A percentile compares a stretch with the other conserved stretches of the same genome.
Evolutionary conservation across 2,329 filamentous ascomycete genomes (phyloP).

Genomic region (Colletotrichum simmondsii): DNA sequence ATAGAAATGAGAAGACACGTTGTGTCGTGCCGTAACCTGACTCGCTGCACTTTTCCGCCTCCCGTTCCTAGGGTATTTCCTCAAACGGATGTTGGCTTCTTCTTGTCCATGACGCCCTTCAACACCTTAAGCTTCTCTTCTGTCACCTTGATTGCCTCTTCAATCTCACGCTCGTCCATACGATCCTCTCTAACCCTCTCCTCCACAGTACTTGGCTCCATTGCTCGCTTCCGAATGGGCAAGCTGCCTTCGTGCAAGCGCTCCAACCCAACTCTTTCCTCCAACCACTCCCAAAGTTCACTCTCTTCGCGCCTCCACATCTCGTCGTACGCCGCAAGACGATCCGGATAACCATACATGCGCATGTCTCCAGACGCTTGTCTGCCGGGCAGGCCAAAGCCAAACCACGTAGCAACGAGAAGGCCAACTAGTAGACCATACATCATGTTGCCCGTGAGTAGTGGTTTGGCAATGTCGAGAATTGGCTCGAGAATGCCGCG

Average conservation of each 20-base stretch:
- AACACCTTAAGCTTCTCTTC: constrained; percentile 85
- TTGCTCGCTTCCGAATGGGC: constrained; percentile 57
- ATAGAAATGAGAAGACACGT: constrained; percentile 21
- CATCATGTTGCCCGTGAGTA: constrained; percentile 82
- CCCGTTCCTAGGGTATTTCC: constrained; percentile 26
- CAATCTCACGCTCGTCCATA: constrained; percentile 79
- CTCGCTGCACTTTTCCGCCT: constrained; percentile 14
- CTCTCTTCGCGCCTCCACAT: constrained; percentile 91
- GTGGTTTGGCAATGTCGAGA: constrained; percentile 73
- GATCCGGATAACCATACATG: constrained; percentile 65
- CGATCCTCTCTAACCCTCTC: constrained; percentile 67
- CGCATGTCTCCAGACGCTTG: constrained; percentile 43
- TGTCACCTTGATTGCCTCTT: constrained; percentile 85
- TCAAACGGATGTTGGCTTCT: constrained; percentile 46
- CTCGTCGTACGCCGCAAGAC: constrained; percentile 88
- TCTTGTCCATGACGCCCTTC: constrained; percentile 76
- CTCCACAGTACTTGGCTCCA: constrained; percentile 67
- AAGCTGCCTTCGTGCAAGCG: constrained; percentile 55
- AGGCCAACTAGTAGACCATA: constrained; percentile 80
- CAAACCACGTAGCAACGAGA: constrained; percentile 80
- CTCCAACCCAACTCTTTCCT: constrained; percentile 84
- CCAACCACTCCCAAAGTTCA: constrained; percentile 93
- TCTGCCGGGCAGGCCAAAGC: constrained; percentile 62
- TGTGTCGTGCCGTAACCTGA: constrained; percentile 32
- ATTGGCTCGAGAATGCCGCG: constrained; percentile 77